phyloP scores from a whole-genome alignment of 805 yeast species.

The Vanderwaltozyma verrucispora region DNA sequence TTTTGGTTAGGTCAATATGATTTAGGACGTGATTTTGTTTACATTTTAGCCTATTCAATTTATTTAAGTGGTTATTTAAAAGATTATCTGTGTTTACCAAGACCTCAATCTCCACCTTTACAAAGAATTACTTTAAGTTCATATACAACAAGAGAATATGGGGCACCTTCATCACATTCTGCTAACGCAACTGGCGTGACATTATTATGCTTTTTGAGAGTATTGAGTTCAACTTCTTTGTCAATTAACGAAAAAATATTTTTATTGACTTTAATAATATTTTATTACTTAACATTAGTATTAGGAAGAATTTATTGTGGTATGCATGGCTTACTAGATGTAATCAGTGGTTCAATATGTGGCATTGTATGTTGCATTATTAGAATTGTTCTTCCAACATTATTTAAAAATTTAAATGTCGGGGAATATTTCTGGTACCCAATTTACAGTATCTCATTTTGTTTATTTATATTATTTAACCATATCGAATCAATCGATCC shows the following conservation, averaged over 20 bases:
- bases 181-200: slow-evolving; percentile 88
- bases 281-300: slow-evolving; percentile 57
- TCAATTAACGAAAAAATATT: slow-evolving; percentile 12
- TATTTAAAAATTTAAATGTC: background rate
- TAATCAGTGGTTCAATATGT: slow-evolving; percentile 50
- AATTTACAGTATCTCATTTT: slow-evolving; percentile 30
- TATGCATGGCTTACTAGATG: slow-evolving; percentile 90
- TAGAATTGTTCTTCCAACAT: slow-evolving; percentile 24
- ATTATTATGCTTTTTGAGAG: slow-evolving; percentile 32
- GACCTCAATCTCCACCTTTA: slow-evolving; percentile 89
- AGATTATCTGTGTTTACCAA: slow-evolving; percentile 81
- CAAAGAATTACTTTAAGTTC: slow-evolving; percentile 81
- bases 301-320: slow-evolving; percentile 90
- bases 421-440: slow-evolving; percentile 26
- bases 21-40: slow-evolving; percentile 60
- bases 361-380: slow-evolving; percentile 46
- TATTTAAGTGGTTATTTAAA: slow-evolving; percentile 66
- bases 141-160: slow-evolving; percentile 87
- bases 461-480: slow-evolving; percentile 45
- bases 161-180: slow-evolving; percentile 88
- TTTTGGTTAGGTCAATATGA: slow-evolving; percentile 66
- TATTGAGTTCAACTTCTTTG: slow-evolving; percentile 11
- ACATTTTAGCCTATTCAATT: slow-evolving; percentile 47
- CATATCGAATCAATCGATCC: slow-evolving; percentile 88
- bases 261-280: slow-evolving; percentile 12